Base-by-base conservation (phyloP, 1,139 yeast genomes). In the Zygoascus meyerae region DNA sequence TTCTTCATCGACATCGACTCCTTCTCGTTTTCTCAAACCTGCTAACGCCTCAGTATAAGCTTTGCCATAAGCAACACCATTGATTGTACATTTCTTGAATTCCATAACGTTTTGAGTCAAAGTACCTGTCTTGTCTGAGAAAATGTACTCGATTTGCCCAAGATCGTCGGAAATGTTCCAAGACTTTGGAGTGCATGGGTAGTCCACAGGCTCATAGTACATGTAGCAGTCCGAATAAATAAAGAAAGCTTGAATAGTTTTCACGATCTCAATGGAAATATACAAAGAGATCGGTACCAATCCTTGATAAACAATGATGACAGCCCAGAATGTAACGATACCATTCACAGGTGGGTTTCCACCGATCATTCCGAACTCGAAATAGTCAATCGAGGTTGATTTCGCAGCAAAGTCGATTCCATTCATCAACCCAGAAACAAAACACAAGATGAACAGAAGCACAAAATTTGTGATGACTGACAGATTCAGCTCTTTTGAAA, bases 111-210 rank as follows among this genome's bases (percentile, higher is more conserved):
- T 92, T 65, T 90, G 97, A 1, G 98, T 92, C 57, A 92, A 73
- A 0, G 98, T 92, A 50, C 98, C 98, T 0, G 98, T 92, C 67
- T 92, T 92, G 68, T 92, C 98, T 61, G 95, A 86, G 67, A 92
- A 92, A 41, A 92, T 81, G 62, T 90, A 92, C 65, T 92, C 97
- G 58, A 92, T 85, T 67, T 92, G 98, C 30, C 98, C 98, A 60
- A 92, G 73, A 66, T 92, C 98, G 69, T 92, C 98, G 10, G 97
- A 87, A 47, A 92, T 90, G 62, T 85, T 87, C 98, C 98, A 92
- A 0, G 96, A 78, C 63, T 92, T 90, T 7, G 98, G 97, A 4
- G 92, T 81, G 67, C 98, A 92, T 1, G 97, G 97, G 63, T 86
- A 90, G 64, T 92, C 96, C 53, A 92, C 71, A 52, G 74, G 80